Percentiles rank a stretch among this genome's conserved stretches.
Evolutionary conservation across 2,329 filamentous ascomycete species (phyloP).

Genomic region (Trichoderma harzianum): DNA sequence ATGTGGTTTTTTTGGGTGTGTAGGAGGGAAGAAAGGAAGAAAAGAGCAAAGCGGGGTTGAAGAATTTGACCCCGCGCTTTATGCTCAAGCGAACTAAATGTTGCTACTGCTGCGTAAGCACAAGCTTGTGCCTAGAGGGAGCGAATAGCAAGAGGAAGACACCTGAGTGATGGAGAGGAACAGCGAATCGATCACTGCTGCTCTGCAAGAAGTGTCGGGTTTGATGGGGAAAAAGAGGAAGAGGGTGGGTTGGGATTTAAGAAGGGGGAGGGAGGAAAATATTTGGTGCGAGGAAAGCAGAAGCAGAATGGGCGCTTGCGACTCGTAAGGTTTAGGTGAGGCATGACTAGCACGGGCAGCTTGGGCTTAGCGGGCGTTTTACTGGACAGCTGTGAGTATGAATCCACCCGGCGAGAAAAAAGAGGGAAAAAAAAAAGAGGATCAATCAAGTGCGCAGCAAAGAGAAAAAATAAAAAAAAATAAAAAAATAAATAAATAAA

Average conservation of each 20-base stretch:
- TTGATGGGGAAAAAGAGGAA: slow-evolving; percentile 22
- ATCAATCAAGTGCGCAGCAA: slow-evolving; percentile 14
- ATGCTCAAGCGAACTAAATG: slow-evolving; percentile 24
- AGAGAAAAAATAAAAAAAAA: not conserved
- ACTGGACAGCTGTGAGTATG: slow-evolving; percentile 17
- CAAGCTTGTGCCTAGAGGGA: slow-evolving; percentile 16
- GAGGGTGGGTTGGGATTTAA: slow-evolving; percentile 13
- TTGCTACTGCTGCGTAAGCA: slow-evolving; percentile 15
- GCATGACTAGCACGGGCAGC: slow-evolving; percentile 24
- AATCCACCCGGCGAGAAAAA: slow-evolving; percentile 22
- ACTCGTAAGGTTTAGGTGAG: slow-evolving; percentile 8
- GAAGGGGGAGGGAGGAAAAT: not conserved
- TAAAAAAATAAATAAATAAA: not conserved
- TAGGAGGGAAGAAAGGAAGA: slow-evolving; percentile 31
- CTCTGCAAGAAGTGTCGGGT: slow-evolving; percentile 38
- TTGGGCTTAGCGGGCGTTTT: slow-evolving; percentile 1
- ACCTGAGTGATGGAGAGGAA: slow-evolving; percentile 23
- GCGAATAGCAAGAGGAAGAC: not conserved
- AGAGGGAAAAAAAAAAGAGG: slow-evolving; percentile 26
- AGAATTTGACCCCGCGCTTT: slow-evolving; percentile 41
- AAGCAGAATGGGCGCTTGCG: not conserved
- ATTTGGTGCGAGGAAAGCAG: not conserved
- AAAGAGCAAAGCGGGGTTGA: slow-evolving; percentile 45
- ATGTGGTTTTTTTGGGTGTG: slow-evolving; percentile 31
- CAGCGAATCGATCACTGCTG: slow-evolving; percentile 39